Percentiles rank a stretch among this genome's conserved stretches.
phyloP scores from a whole-genome alignment of 2,329 filamentous ascomycete species.

The Lasiodiplodia gonubiensis region DNA sequence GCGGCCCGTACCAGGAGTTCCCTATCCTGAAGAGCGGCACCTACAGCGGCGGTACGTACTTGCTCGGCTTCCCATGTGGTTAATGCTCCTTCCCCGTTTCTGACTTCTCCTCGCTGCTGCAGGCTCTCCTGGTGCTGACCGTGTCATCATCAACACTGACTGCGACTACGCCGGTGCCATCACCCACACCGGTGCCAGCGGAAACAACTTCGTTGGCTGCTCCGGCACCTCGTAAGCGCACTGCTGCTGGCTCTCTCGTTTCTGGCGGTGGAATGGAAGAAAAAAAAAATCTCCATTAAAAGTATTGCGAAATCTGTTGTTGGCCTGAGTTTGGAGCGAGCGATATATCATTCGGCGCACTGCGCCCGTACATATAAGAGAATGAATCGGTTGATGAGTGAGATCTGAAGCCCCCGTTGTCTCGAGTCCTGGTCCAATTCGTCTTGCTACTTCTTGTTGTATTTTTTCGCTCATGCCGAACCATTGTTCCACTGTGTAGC shows the following conservation, averaged over 20 bases:
- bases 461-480: too few species aligned
- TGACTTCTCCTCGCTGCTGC: not conserved
- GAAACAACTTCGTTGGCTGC: slow-evolving; percentile 72
- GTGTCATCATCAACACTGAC: slow-evolving; percentile 65
- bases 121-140: slow-evolving; percentile 70
- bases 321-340: not conserved
- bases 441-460: too few species aligned
- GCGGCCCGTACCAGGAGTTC: slow-evolving; percentile 68
- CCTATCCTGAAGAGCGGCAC: slow-evolving; percentile 59
- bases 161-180: slow-evolving; percentile 67
- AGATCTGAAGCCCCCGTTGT: not conserved
- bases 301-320: not conserved
- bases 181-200: slow-evolving; percentile 72
- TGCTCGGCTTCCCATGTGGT: not conserved
- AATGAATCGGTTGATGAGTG: not conserved
- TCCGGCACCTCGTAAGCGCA: slow-evolving; percentile 44
- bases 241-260: not conserved
- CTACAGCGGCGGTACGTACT: slow-evolving; percentile 61
- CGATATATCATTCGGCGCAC: not conserved
- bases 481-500: too few species aligned
- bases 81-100: not conserved
- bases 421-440: not conserved
- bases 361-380: not conserved
- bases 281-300: not conserved
- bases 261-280: not conserved